Conservation (phyloP, 441 rosid genomes). For the Pelargonium citronellum region DNA sequence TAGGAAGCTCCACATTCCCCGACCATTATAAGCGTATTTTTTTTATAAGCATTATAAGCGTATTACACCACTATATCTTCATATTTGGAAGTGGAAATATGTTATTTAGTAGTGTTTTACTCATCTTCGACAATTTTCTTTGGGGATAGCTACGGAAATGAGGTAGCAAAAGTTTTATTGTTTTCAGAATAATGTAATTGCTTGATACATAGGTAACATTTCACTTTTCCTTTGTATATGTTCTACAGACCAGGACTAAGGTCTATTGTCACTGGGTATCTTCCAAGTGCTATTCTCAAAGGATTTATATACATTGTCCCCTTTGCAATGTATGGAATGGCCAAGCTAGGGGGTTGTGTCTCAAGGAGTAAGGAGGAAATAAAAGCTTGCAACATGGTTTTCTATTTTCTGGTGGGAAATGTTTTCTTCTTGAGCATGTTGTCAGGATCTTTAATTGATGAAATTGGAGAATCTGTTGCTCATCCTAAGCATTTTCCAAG, state of each 20-base stretch:
- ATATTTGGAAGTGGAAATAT: too few relatives aligned
- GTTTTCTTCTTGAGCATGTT: conserved; percentile 79
- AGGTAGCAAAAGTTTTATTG: not conserved
- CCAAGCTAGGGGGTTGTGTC: conserved; percentile 58
- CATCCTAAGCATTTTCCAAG: conserved; percentile 71
- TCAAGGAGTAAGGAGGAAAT: conserved; percentile 80
- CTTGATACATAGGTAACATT: not conserved
- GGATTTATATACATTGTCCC: conserved; percentile 72
- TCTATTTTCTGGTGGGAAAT: conserved; percentile 86
- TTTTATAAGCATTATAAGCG: too few relatives aligned
- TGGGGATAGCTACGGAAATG: too few relatives aligned
- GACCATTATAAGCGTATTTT: too few relatives aligned
- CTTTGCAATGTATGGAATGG: conserved; percentile 68
- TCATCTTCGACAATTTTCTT: too few relatives aligned
- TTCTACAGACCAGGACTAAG: conserved; percentile 76
- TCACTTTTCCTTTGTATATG: conserved; percentile 11
- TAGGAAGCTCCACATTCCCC: too few relatives aligned
- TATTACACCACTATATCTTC: too few relatives aligned
- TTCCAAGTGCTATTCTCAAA: conserved; percentile 83
- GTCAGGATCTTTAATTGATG: conserved; percentile 84
- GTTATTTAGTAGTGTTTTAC: too few relatives aligned
- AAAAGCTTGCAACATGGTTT: conserved; percentile 88
- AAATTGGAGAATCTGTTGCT: conserved; percentile 63
- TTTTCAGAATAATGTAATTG: not conserved
- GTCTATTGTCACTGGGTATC: conserved; percentile 78